Base-by-base conservation (phyloP, 441 rosid species). In the Viola pubescens region DNA sequence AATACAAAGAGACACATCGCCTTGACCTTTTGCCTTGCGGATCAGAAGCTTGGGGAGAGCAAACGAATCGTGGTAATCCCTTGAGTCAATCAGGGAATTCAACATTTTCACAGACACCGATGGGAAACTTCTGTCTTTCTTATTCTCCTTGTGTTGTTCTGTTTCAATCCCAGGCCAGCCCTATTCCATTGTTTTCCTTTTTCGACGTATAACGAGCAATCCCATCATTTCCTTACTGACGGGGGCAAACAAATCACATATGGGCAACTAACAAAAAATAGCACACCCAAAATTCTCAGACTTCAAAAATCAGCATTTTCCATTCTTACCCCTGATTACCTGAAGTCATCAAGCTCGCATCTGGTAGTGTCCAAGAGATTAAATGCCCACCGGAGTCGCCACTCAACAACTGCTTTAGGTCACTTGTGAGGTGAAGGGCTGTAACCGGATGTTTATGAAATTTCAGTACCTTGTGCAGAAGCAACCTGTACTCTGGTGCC, bases 311-410 rank as follows among this genome's bases (percentile, higher is more conserved):
- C 13, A 41, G 7, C 43, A 39, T 59, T 7, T 7, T 56, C 51
- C 57, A 50, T 39, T 38, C 38, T 79, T 67, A 84, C 75, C 81
- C 92, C 70, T 73, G 82, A 66, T 81, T 86, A 56, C 79, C 46
- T 7, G 98, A 86, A 65, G 76, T 70, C 74, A 69, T 81, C 66
- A 81, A 70, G 71, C 79, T 79, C 77, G 87, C 96, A 64, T 91
- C 98, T 38, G 88, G 88, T 26, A 87, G 53, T 3, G 90, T 84
- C 99, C 98, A 95, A 10, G 99, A 87, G 52, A 81, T 62, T 74
- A 95, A 76, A 71, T 89, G 88, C 62, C 99, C 99, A 40, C 71
- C 75, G 16, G 86, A 86, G 75, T 95, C 99, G 55, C 99, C 99
- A 61, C 91, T 95, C 37, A 95, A 77, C 62, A 95, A 73, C 78